These are phyloP conservation scores for Solanum pimpinellifolium DNA, from an alignment of 257 asterid genomes.

Conservation along the genomic window DNA sequence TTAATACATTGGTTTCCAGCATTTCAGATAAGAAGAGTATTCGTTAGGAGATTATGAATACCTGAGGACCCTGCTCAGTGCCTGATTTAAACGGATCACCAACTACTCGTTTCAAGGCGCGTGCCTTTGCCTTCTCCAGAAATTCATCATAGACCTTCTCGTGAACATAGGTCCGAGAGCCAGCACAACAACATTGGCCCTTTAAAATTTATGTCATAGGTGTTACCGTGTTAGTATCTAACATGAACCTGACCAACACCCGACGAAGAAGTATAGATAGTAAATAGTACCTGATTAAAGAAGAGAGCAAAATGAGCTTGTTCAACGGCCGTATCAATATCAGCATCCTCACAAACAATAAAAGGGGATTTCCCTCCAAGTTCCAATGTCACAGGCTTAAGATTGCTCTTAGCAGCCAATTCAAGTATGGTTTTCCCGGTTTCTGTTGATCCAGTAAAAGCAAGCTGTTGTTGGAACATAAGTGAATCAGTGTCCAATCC, in stretches of 20 bases:
- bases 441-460: conserved; percentile 94
- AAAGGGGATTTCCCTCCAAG: conserved; percentile 99
- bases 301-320: conserved; percentile 84
- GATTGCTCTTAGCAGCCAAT: conserved; percentile 83
- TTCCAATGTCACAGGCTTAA: conserved; percentile 90
- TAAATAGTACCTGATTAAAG: conserved; percentile 71
- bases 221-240: background rate
- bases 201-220: conserved; percentile 6
- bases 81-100: conserved; percentile 93
- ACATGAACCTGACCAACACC: background rate
- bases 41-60: conserved; percentile 3
- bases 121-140: conserved; percentile 66
- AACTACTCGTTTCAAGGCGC: conserved; percentile 62
- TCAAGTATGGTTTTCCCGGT: conserved; percentile 69
- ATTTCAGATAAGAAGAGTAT: background rate
- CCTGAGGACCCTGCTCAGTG: conserved; percentile 97
- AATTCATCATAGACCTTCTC: conserved; percentile 85
- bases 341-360: conserved; percentile 95
- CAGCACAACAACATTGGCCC: conserved; percentile 99
- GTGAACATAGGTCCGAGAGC: conserved; percentile 80
- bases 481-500: background rate
- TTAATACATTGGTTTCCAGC: background rate
- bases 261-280: background rate
- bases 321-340: conserved; percentile 83
- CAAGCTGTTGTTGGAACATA: conserved; percentile 39